Percentiles rank a stretch among this genome's conserved stretches.
phyloP scores from a whole-genome alignment of 2,329 filamentous ascomycete species.

The Stemphylium lycopersici region DNA sequence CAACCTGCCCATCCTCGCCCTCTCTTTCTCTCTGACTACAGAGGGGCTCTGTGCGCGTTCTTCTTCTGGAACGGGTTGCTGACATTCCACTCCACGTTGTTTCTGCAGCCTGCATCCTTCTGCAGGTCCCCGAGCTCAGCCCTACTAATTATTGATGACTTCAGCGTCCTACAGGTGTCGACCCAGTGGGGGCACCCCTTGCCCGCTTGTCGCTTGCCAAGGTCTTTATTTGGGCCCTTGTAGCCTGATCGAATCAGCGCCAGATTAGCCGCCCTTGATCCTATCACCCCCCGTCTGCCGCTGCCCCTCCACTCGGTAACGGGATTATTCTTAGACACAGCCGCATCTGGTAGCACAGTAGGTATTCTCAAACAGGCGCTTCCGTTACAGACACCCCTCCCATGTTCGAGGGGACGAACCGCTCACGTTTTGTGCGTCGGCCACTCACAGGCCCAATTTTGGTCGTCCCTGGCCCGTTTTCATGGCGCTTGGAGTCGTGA shows the following conservation, averaged over 20 bases:
- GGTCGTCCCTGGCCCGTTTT: conserved; percentile 36
- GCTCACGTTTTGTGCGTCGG: conserved; percentile 29
- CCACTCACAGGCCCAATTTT: conserved; percentile 41
- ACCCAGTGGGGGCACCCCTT: conserved; percentile 20
- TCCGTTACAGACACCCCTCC: conserved; percentile 32
- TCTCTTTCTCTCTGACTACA: background rate
- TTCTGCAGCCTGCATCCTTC: conserved; percentile 6
- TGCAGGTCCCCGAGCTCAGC: conserved; percentile 40
- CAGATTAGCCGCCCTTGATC: conserved; percentile 33
- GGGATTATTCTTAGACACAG: conserved; percentile 48
- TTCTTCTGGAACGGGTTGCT: conserved; percentile 25
- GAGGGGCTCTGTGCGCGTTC: conserved; percentile 3
- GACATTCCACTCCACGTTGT: conserved; percentile 16
- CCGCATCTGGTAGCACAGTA: conserved; percentile 37
- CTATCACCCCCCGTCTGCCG: conserved; percentile 20
- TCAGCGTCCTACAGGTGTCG: conserved; percentile 21
- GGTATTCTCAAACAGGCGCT: conserved; percentile 47
- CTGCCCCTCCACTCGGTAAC: conserved; percentile 27
- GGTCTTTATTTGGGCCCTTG: conserved; percentile 33
- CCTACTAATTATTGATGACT: conserved; percentile 39
- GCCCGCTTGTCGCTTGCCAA: conserved; percentile 27
- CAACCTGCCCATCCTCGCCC: background rate
- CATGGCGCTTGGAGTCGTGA: conserved; percentile 39
- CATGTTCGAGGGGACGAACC: conserved; percentile 33
- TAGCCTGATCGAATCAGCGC: conserved; percentile 38